phyloP scores from a whole-genome alignment of 257 asterid species.

The Ballota nigra region DNA sequence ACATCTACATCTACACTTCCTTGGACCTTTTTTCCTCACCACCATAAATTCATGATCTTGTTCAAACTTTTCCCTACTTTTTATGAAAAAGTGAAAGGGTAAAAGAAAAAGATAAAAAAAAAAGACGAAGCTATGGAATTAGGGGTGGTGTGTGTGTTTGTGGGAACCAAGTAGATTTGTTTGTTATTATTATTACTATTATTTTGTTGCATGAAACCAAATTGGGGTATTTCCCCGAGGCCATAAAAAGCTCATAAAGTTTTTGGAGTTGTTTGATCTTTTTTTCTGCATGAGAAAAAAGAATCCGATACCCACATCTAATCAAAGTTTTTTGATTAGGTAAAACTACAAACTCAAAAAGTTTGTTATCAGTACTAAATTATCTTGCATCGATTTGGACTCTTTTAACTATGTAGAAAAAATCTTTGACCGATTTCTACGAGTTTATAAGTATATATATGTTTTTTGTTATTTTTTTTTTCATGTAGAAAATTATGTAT shows the following conservation, averaged over 20 bases:
- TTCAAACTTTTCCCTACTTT: slow-evolving; percentile 51
- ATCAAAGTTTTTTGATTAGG: slow-evolving; percentile 9
- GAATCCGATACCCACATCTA: slow-evolving; percentile 51
- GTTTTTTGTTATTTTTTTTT: too few species aligned
- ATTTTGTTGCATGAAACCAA: slow-evolving; percentile 27
- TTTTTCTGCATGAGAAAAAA: slow-evolving; percentile 33
- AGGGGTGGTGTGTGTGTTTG: slow-evolving; percentile 3
- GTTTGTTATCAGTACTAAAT: slow-evolving; percentile 18
- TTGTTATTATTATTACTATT: not conserved
- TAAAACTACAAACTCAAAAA: not conserved
- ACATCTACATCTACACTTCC: not conserved
- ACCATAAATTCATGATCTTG: not conserved
- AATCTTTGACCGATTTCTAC: slow-evolving; percentile 33
- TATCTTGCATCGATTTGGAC: slow-evolving; percentile 9
- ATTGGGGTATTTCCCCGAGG: slow-evolving; percentile 23
- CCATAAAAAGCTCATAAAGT: slow-evolving; percentile 29
- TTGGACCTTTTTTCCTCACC: not conserved
- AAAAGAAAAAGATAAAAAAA: slow-evolving; percentile 24
- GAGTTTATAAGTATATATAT: too few species aligned
- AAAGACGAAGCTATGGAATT: slow-evolving; percentile 3
- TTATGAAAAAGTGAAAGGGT: slow-evolving; percentile 44
- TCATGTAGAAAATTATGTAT: too few species aligned
- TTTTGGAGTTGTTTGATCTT: slow-evolving; percentile 35
- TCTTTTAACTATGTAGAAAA: slow-evolving; percentile 23
- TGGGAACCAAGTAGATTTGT: slow-evolving; percentile 40